Conservation (phyloP, 1,284 basidiomycete species). For the Apiotrichum siamense region DNA sequence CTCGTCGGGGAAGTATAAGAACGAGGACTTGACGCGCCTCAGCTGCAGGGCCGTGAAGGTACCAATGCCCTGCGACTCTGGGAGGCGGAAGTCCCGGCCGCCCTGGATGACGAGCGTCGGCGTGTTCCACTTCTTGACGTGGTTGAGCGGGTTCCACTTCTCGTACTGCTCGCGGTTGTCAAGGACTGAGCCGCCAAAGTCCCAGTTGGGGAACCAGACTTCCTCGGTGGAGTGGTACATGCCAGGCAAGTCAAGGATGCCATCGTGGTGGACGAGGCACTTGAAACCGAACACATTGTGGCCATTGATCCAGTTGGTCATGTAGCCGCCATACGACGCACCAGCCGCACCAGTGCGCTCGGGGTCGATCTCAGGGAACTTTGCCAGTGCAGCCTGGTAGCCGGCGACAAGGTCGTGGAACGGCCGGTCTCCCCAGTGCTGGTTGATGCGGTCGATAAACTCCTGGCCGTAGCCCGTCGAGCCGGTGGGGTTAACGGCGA, state of each 20-base stretch:
- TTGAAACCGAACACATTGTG: slow-evolving; percentile 85
- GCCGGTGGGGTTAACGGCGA: slow-evolving; percentile 82
- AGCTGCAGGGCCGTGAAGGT: slow-evolving; percentile 46
- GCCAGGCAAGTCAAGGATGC: slow-evolving; percentile 56
- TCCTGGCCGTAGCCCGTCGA: slow-evolving; percentile 84
- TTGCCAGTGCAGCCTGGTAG: slow-evolving; percentile 63
- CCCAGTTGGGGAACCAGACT: slow-evolving; percentile 34
- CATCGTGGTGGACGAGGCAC: slow-evolving; percentile 79
- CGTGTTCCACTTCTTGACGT: slow-evolving; percentile 74
- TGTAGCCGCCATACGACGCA: slow-evolving; percentile 49
- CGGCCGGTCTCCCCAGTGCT: slow-evolving; percentile 52
- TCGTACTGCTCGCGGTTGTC: slow-evolving; percentile 34
- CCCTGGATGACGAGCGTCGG: slow-evolving; percentile 80
- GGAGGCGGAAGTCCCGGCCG: slow-evolving; percentile 75
- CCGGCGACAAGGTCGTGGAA: slow-evolving; percentile 72
- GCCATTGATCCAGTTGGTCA: slow-evolving; percentile 81
- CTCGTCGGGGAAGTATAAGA: slow-evolving; percentile 87
- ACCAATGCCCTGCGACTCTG: slow-evolving; percentile 73
- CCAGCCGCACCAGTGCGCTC: slow-evolving; percentile 65
- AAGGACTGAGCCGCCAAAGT: slow-evolving; percentile 26
- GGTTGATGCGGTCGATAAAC: slow-evolving; percentile 62
- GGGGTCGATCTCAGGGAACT: slow-evolving; percentile 73
- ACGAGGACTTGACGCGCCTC: slow-evolving; percentile 65
- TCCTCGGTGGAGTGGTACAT: slow-evolving; percentile 69
- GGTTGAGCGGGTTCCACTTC: slow-evolving; percentile 60